Evolutionary conservation across 1,139 yeast species (phyloP).

Genomic region (Pichia sp.): DNA sequence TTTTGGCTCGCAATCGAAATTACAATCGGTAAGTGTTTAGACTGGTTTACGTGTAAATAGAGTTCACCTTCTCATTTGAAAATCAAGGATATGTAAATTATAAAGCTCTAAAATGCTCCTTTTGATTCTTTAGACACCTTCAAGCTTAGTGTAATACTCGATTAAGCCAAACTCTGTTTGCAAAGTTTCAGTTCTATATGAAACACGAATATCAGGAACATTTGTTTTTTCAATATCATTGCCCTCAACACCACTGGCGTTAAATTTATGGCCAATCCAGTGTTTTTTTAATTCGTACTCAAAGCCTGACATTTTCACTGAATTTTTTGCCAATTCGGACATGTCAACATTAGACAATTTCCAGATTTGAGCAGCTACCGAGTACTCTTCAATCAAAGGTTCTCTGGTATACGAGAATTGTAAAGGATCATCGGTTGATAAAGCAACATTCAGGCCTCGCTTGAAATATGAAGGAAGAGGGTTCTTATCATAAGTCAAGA

Average conservation of each 20-base stretch:
- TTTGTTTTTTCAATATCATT: constrained; percentile 91
- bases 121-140: background rate
- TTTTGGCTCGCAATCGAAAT: constrained; percentile 19
- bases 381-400: constrained; percentile 95
- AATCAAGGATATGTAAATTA: too few relatives aligned
- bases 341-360: constrained; percentile 90
- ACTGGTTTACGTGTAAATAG: too few relatives aligned
- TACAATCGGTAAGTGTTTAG: background rate
- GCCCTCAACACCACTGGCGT: constrained; percentile 59
- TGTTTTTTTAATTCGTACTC: constrained; percentile 79
- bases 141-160: constrained; percentile 46
- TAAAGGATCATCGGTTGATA: constrained; percentile 89
- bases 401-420: constrained; percentile 96
- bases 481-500: constrained; percentile 88
- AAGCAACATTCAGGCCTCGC: constrained; percentile 87
- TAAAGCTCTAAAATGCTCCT: too few relatives aligned
- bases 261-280: constrained; percentile 82
- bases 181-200: constrained; percentile 78
- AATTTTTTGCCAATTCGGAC: constrained; percentile 84
- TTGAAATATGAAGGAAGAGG: constrained; percentile 89
- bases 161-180: constrained; percentile 72
- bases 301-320: constrained; percentile 91
- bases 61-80: too few relatives aligned
- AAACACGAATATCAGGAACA: constrained; percentile 83
- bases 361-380: constrained; percentile 96